Evolutionary conservation across 306 rosid genomes (phyloP), one percentile per base, ranked within the genome.

Genomic region (Glycine latifolia): DNA sequence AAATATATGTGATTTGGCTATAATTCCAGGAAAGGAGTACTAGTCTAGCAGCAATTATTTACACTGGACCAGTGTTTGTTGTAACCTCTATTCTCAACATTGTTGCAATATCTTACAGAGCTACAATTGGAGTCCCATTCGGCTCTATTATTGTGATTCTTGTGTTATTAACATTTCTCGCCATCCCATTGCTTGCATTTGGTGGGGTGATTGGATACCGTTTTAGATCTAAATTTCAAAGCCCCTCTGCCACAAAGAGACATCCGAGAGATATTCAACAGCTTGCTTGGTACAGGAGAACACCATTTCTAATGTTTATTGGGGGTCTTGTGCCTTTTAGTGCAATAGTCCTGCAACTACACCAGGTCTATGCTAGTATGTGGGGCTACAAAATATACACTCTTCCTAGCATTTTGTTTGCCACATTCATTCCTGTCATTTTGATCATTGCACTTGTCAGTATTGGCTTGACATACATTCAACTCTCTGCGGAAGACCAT

Each of bases 381-480:
- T 93, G 98, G 98, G 92, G 98, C 50, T 91, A 87, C 90, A 91
- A 93, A 82, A 91, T 93, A 50, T 91, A 79, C 79, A 87, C 98
- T 47, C 90, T 90, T 74, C 92, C 98, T 2, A 82, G 93, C 82
- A 89, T 90, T 87, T 76, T 91, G 85, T 71, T 89, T 58, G 75
- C 83, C 77, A 89, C 94, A 16, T 86, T 93, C 49, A 55, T 89
- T 81, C 86, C 90, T 63, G 86, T 80, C 49, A 3, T 89, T 43
- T 15, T 89, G 56, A 84, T 90, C 60, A 84, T 87, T 74, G 86
- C 92, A 59, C 88, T 89, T 20, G 80, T 91, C 79, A 93, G 88
- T 71, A 75, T 90, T 66, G 87, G 92, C 59, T 88, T 93, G 91
- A 91, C 93, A 33, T 91, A 90, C 81, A 86, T 93, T 90, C 97